A percentile compares a stretch with the other conserved stretches of the same genome.
These are phyloP conservation scores for Rhizopus arrhizus DNA, from an alignment of 371 early-diverging fungal species.

Conservation along the genomic window DNA sequence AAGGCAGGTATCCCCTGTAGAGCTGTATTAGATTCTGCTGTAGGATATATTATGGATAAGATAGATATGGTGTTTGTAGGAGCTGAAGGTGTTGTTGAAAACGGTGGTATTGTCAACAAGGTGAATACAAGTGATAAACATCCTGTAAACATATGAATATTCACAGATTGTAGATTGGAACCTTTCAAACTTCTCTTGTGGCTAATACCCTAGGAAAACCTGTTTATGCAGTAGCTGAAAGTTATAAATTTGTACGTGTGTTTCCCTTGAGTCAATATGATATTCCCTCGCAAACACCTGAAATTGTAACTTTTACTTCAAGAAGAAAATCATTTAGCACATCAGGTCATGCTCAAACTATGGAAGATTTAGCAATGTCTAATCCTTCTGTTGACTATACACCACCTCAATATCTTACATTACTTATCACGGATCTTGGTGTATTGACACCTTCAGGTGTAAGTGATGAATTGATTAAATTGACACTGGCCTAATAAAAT, in stretches of 20 bases:
- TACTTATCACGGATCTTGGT: slow-evolving; percentile 91
- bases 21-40: slow-evolving; percentile 90
- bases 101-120: slow-evolving; percentile 96
- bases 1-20: slow-evolving; percentile 82
- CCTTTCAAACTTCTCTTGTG: slow-evolving; percentile 92
- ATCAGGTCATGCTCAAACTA: slow-evolving; percentile 37
- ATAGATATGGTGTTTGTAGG: slow-evolving; percentile 95
- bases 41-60: slow-evolving; percentile 91
- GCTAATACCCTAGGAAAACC: slow-evolving; percentile 93
- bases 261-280: slow-evolving; percentile 87
- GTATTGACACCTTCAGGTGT: slow-evolving; percentile 94
- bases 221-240: slow-evolving; percentile 94
- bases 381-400: slow-evolving; percentile 94
- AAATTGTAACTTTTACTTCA: slow-evolving; percentile 63
- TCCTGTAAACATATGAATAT: not conserved
- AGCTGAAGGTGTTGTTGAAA: slow-evolving; percentile 97
- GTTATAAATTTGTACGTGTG: slow-evolving; percentile 95
- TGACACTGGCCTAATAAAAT: not conserved
- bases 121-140: slow-evolving; percentile 38
- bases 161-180: slow-evolving; percentile 62
- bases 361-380: slow-evolving; percentile 50
- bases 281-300: slow-evolving; percentile 71
- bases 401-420: slow-evolving; percentile 89
- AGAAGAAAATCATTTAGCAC: slow-evolving; percentile 41
- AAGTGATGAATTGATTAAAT: slow-evolving; percentile 86